These are phyloP conservation scores for Linanthus parryae DNA, from an alignment of 148 eudicot genomes.

Conservation along the genomic window DNA sequence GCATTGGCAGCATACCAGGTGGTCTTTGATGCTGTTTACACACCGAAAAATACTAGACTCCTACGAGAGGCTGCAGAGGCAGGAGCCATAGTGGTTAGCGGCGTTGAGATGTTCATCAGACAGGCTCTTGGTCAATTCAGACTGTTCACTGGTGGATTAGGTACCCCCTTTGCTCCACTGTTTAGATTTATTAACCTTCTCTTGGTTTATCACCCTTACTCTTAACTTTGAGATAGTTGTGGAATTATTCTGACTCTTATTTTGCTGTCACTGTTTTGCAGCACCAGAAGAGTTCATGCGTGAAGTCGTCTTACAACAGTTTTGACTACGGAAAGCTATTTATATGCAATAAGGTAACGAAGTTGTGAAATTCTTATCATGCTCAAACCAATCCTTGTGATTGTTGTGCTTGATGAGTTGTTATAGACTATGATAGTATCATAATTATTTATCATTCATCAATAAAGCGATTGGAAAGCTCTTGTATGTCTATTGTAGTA, in stretches of 20 bases:
- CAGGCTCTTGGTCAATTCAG: slow-evolving; percentile 47
- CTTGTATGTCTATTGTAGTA: too few relatives aligned
- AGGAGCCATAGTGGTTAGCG: slow-evolving; percentile 40
- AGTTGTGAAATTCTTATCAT: too few relatives aligned
- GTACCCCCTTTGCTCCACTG: slow-evolving; percentile 15
- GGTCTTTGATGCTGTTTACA: slow-evolving; percentile 45
- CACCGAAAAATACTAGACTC: slow-evolving; percentile 44
- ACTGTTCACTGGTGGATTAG: slow-evolving; percentile 44
- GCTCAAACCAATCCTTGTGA: too few relatives aligned
- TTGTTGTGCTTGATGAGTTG: too few relatives aligned
- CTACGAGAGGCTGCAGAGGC: slow-evolving; percentile 38
- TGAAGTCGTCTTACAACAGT: slow-evolving; percentile 26
- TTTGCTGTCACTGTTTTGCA: slow-evolving; percentile 14
- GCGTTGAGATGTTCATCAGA: slow-evolving; percentile 48
- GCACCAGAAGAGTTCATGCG: slow-evolving; percentile 49
- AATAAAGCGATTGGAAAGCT: too few relatives aligned
- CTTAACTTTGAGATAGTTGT: not conserved
- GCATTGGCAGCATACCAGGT: slow-evolving; percentile 34
- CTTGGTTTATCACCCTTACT: not conserved
- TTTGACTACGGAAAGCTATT: too few relatives aligned
- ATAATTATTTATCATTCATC: too few relatives aligned
- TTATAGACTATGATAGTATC: too few relatives aligned
- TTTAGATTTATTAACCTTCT: not conserved
- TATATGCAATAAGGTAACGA: too few relatives aligned
- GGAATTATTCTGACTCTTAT: not conserved